Percentiles rank a stretch among this genome's conserved stretches.
Conservation (phyloP, 2,329 filamentous ascomycete genomes). For the Huntiella abstrusa region DNA sequence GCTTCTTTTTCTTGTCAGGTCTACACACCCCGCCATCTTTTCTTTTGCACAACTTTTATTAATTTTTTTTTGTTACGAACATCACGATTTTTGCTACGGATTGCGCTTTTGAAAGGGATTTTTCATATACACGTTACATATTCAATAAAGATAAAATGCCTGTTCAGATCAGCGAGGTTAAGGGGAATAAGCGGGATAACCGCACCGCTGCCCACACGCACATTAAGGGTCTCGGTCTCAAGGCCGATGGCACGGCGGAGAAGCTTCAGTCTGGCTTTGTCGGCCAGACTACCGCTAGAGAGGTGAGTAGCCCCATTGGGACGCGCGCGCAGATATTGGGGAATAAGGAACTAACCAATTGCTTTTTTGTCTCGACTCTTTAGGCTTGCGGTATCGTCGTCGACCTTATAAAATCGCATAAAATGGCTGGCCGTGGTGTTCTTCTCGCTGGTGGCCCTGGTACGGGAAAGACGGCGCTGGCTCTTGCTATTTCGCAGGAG, state of each 20-base stretch:
- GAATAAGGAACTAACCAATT: neutral
- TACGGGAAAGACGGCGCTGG: slow-evolving; percentile 92
- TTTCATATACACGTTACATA: neutral
- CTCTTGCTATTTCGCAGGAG: slow-evolving; percentile 89
- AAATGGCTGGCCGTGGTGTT: slow-evolving; percentile 91
- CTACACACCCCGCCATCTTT: neutral
- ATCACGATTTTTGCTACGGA: neutral
- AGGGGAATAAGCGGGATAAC: slow-evolving; percentile 86
- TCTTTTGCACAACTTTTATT: neutral
- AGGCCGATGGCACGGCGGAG: slow-evolving; percentile 70
- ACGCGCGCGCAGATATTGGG: neutral
- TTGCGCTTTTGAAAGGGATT: neutral
- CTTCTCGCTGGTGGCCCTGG: slow-evolving; percentile 85
- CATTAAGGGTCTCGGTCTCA: slow-evolving; percentile 85
- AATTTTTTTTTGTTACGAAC: slow-evolving; percentile 1
- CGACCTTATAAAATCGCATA: slow-evolving; percentile 86
- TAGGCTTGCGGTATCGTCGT: slow-evolving; percentile 90
- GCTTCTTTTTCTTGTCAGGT: neutral
- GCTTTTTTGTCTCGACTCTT: neutral
- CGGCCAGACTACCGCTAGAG: slow-evolving; percentile 70
- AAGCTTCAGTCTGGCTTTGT: slow-evolving; percentile 67
- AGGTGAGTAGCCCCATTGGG: slow-evolving; percentile 35
- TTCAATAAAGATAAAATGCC: slow-evolving; percentile 27
- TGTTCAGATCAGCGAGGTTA: slow-evolving; percentile 83
- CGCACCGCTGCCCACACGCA: slow-evolving; percentile 93